Evolutionary conservation across 441 rosid genomes (phyloP), one percentile per base, ranked within the genome.

Genomic region (Raphanus hybrid): DNA sequence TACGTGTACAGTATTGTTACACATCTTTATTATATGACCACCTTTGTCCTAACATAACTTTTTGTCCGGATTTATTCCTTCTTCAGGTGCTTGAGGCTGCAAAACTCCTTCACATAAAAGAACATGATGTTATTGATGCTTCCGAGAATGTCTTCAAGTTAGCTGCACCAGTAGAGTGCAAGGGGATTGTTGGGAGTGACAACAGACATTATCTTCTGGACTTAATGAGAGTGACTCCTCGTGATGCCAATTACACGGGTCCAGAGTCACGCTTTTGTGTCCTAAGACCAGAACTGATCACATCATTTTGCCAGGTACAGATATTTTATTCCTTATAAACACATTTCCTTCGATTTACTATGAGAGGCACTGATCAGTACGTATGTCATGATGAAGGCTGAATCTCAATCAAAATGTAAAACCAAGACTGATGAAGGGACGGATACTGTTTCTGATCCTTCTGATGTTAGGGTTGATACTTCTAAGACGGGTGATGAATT

Each of bases 141-240:
- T 87, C 97, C 58, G 92, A 95, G 80, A 89, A 89, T 80, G 83
- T 84, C 81, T 89, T 87, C 83, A 94, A 86, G 83, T 84, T 97
- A 80, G 99, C 99, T 84, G 99, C 98, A 48, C 98, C 99, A 1
- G 99, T 94, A 76, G 99, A 97, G 87, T 94, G 98, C 88, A 97
- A 97, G 86, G 99, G 99, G 69, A 97, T 97, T 84, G 97, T 97
- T 76, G 99, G 99, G 71, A 90, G 97, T 82, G 99, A 97, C 90
- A 97, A 94, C 86, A 89, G 99, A 96, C 99, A 93, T 80, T 97
- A 97, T 86, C 97, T 97, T 69, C 88, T 97, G 78, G 99, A 97
- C 83, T 86, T 97, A 90, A 94, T 97, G 99, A 92, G 99, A 87
- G 99, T 91, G 70, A 94, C 99, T 5, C 99, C 98, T 26, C 99